These are phyloP conservation scores for Flaveria floridana DNA, from an alignment of 140 eudicot genomes.

Conservation along the genomic window DNA sequence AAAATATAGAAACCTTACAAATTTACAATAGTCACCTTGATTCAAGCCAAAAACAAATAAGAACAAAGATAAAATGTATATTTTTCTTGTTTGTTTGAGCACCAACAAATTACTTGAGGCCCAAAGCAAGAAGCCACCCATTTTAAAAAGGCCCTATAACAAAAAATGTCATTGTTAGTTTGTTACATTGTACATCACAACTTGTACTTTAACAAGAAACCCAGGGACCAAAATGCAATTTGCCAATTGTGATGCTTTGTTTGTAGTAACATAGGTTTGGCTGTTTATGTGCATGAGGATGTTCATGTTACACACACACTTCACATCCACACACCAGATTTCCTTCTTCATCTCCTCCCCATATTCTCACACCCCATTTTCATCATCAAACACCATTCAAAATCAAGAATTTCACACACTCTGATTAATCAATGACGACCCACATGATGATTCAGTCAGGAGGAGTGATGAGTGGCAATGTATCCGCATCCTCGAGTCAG, in stretches of 20 bases:
- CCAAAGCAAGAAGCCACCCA: too few relatives aligned
- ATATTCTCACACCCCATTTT: slow-evolving; percentile 17
- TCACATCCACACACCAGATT: slow-evolving; percentile 40
- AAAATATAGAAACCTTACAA: too few relatives aligned
- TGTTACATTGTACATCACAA: too few relatives aligned
- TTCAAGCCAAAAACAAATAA: too few relatives aligned
- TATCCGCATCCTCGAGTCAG: slow-evolving; percentile 31
- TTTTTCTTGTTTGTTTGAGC: too few relatives aligned
- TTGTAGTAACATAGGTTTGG: slow-evolving; percentile 20
- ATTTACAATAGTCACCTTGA: too few relatives aligned
- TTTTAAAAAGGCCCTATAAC: too few relatives aligned
- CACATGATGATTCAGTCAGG: slow-evolving; percentile 14
- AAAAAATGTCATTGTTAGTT: too few relatives aligned
- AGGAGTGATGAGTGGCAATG: slow-evolving; percentile 29
- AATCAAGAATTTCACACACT: neutral
- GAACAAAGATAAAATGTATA: too few relatives aligned
- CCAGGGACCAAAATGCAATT: slow-evolving; percentile 31
- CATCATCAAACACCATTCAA: slow-evolving; percentile 5
- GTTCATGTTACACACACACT: slow-evolving; percentile 36
- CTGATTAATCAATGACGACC: neutral
- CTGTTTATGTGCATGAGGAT: slow-evolving; percentile 39
- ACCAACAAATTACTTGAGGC: too few relatives aligned
- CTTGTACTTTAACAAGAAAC: too few relatives aligned
- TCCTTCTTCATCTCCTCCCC: slow-evolving; percentile 39
- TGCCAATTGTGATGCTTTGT: neutral